Evolutionary conservation across 805 yeast species (phyloP), one percentile per base, ranked within the genome.

Genomic region (Millerozyma acaciae): DNA sequence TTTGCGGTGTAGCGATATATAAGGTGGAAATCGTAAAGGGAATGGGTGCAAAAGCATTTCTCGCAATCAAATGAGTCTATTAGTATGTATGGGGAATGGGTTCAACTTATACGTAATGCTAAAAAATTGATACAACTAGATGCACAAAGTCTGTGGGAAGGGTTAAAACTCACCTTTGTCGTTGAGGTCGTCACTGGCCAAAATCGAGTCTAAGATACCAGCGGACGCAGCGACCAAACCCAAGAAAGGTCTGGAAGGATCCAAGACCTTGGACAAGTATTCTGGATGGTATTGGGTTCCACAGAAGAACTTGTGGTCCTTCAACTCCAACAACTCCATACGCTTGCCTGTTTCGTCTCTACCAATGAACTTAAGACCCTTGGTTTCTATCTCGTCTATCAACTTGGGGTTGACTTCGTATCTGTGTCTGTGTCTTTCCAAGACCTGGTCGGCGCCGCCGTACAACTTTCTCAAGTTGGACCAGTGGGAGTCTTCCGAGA

Each of bases 241-340:
- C 57, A 93, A 74, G 68, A 93, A 86, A 35, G 99, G 99, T 60
- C 84, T 77, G 17, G 97, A 89, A 34, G 99, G 98, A 50, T 88
- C 95, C 56, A 93, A 75, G 17, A 94, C 98, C 65, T 94, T 88
- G 31, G 97, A 88, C 46, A 89, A 73, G 62, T 93, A 93, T 68
- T 93, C 99, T 21, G 99, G 99, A 60, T 93, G 99, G 68, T 89
- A 93, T 71, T 93, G 99, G 21, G 97, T 84, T 44, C 90, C 99
- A 49, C 87, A 94, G 53, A 65, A 89, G 68, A 81, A 93, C 52
- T 93, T 93, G 62, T 89, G 97, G 55, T 76, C 78, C 42, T 80
- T 76, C 49, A 88, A 69, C 64, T 93, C 98, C 34, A 86, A 70
- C 33, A 87, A 80, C 66, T 93, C 97, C 95, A 94, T 93, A 71